Conservation (phyloP, 805 yeast species). For the Candida silvicultrix region DNA sequence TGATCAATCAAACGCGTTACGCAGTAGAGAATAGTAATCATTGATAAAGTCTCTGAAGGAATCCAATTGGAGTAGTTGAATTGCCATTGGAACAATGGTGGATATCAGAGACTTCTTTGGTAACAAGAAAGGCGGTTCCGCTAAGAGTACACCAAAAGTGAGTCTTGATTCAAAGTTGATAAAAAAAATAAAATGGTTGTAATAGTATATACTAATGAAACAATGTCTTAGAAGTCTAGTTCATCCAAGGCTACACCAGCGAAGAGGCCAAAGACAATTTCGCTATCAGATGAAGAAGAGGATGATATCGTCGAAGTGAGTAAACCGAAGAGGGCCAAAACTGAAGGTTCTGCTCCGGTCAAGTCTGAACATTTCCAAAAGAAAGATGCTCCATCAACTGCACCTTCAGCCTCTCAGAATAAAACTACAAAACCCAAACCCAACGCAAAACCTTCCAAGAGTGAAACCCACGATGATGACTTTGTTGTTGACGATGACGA, state of each 20-base stretch:
- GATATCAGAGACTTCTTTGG: slow-evolving; percentile 36
- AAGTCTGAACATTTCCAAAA: slow-evolving; percentile 3
- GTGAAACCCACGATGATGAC: slow-evolving; percentile 8
- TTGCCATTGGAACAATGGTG: slow-evolving; percentile 28
- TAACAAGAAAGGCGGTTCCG: slow-evolving; percentile 4
- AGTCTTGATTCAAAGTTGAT: too few species aligned
- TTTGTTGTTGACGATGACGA: slow-evolving; percentile 22
- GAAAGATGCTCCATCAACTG: slow-evolving; percentile 1
- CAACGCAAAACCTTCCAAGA: not conserved
- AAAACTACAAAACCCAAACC: slow-evolving; percentile 1
- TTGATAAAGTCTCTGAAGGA: too few species aligned
- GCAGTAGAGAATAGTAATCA: too few species aligned
- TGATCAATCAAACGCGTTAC: too few species aligned
- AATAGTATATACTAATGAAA: not conserved
- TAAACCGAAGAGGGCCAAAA: slow-evolving; percentile 7
- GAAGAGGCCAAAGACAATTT: slow-evolving; percentile 7
- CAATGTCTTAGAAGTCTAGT: not conserved
- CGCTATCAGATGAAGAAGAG: slow-evolving; percentile 24
- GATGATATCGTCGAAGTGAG: slow-evolving; percentile 12
- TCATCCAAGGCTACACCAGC: slow-evolving; percentile 1
- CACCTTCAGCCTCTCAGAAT: slow-evolving; percentile 3
- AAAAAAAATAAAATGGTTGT: too few species aligned
- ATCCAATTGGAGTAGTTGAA: too few species aligned
- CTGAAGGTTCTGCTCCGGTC: slow-evolving; percentile 1
- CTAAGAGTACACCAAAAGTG: slow-evolving; percentile 1